Evolutionary conservation across 768 basidiomycete species (phyloP), one percentile per base, ranked within the genome.

Genomic region (Pisolithus marmoratus): DNA sequence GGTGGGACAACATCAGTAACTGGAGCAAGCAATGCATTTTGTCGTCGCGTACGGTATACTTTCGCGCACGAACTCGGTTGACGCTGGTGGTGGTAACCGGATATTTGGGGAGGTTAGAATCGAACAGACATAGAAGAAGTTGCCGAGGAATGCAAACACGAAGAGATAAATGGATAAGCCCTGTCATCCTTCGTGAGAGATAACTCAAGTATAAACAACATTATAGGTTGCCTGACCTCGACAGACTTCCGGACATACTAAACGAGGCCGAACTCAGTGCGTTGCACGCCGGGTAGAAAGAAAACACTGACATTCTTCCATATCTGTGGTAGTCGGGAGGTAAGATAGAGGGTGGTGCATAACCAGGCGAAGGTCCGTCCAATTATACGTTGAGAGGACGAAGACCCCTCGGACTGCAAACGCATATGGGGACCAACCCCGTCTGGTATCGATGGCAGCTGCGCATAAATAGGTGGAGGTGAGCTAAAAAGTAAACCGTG

Each of bases 91-190:
- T 15, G 87, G 81, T 20, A 77, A 70, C 49, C 65, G 70, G 38
- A 82, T 72, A 49, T 77, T 72, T 5, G 91, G 87, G 38, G 90
- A 90, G 8, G 82, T 76, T n/a, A 96, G 64, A 60, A 97, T 89
- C 3, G 93, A 95, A 19, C 85, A 68, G 44, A 95, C 95, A 67
- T 99, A 98, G 64, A 95, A 93, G 9, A 81, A 69, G 68, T 99
- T 99, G 51, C 96, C 96, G 24, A 89, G 70, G 67, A 98, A 98
- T 7, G 96, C 96, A 64, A 87, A 92, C 31, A 94, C 65, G 67
- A 99, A 99, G 20, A 99, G 77, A 63, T 85, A 87, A 71, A 98
- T 89, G 15, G 94, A 95, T 27, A 99, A 80, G 9, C 96, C 96
- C 80, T 94, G 60, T 37, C 37, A 40, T 37, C 36, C 44, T 40